These are phyloP conservation scores for Jaminaea rosea DNA, from an alignment of 1,284 basidiomycete species.

Conservation along the genomic window DNA sequence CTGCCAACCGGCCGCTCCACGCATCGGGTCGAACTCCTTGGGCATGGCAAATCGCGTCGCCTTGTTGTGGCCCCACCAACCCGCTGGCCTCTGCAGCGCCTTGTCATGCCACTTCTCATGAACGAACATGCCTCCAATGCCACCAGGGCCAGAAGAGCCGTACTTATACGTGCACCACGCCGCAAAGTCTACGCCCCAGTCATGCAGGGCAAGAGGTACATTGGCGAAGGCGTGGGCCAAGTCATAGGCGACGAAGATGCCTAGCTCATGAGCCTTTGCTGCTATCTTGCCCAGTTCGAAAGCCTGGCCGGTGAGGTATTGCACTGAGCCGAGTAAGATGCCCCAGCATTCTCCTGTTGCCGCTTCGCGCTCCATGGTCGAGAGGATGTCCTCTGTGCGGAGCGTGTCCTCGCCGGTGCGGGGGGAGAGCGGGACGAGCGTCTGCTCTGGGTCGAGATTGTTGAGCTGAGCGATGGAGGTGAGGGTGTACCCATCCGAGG, in stretches of 20 bases:
- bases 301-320: slow-evolving; percentile 95
- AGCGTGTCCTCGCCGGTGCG: slow-evolving; percentile 76
- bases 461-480: slow-evolving; percentile 74
- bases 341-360: slow-evolving; percentile 35
- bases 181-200: slow-evolving; percentile 92
- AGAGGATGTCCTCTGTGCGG: slow-evolving; percentile 79
- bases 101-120: slow-evolving; percentile 60
- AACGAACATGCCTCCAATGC: slow-evolving; percentile 83
- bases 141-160: slow-evolving; percentile 88
- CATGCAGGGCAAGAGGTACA: slow-evolving; percentile 75
- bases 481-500: slow-evolving; percentile 94
- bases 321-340: slow-evolving; percentile 48
- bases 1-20: slow-evolving; percentile 87
- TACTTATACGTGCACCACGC: slow-evolving; percentile 56
- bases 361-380: slow-evolving; percentile 54
- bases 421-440: slow-evolving; percentile 71
- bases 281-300: slow-evolving; percentile 82
- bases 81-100: slow-evolving; percentile 60
- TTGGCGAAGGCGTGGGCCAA: slow-evolving; percentile 93
- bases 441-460: slow-evolving; percentile 64
- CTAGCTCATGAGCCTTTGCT: slow-evolving; percentile 57
- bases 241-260: slow-evolving; percentile 88
- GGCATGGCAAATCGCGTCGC: slow-evolving; percentile 85
- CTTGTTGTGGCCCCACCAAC: slow-evolving; percentile 95
- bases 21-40: slow-evolving; percentile 67